Base-by-base conservation (phyloP, 1,284 basidiomycete species). In the Cronartium ribicola region DNA sequence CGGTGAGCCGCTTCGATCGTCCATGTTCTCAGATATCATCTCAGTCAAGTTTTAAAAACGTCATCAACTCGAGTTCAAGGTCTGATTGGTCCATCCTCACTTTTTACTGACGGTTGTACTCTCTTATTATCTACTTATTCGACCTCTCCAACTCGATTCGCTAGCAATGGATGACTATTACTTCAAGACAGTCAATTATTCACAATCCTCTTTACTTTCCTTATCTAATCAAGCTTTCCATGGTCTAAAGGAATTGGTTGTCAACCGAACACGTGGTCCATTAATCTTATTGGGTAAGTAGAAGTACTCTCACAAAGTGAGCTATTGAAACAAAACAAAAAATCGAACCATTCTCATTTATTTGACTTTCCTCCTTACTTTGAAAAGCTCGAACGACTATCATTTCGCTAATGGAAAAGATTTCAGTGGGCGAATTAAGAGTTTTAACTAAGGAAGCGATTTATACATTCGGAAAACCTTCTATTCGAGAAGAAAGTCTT, bases 371-470 rank as follows among this genome's bases (percentile, higher is more conserved):
- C 14, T 2, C 8, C 67, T 11, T 8, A 20, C n/a, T 14, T 29
- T 43, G 29, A 36, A 14, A 41, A 63, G 75, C 69, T 7, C 69
- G 70, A 37, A 77, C 70, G 10, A 68, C 76, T 2, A 73, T 77
- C 57, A 46, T 77, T 43, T 44, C 68, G 7, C 76, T 85, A n/a
- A 84, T 86, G 83, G 80, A 83, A 57, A 84, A 82, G 44, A 86
- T 87, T 64, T 79, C 80, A 3, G 77, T 82, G 37, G 86, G 87
- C 3, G 82, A 85, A 60, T 82, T 88, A 11, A 67, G 77, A n/a
- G 76, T 81, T 57, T 69, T 79, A 46, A 80, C 78, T 0, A 64
- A 78, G 2, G 71, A 66, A 80, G 81, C 10, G 80, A 83, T 44
- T 82, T 85, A 62, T 85, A 86, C 78, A 80, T 81, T 20, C 87